phyloP scores from a whole-genome alignment of 2,329 filamentous ascomycete species.

The Colletotrichum sp. region DNA sequence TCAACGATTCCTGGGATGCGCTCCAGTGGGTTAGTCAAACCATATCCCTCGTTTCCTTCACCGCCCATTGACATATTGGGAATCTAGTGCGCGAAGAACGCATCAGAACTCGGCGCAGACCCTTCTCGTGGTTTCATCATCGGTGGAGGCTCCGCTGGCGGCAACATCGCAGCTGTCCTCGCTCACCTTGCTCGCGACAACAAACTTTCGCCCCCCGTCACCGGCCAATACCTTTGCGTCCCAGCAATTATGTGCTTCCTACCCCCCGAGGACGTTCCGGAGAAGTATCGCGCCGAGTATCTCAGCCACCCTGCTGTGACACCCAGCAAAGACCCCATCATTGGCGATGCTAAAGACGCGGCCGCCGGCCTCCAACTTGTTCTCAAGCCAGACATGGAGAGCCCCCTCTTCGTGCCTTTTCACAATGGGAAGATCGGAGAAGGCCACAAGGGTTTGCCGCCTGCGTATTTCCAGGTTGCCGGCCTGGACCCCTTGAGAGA shows the following conservation, averaged over 20 bases:
- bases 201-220: conserved; percentile 43
- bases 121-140: conserved; percentile 51
- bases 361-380: not conserved
- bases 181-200: conserved; percentile 44
- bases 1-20: conserved; percentile 51
- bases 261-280: not conserved
- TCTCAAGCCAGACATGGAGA: conserved; percentile 8
- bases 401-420: conserved; percentile 14
- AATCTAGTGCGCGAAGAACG: not conserved
- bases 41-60: too few relatives aligned
- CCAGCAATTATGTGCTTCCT: conserved; percentile 5
- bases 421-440: not conserved
- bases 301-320: not conserved
- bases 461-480: conserved; percentile 46
- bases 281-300: conserved; percentile 7
- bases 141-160: conserved; percentile 56
- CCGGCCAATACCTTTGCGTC: conserved; percentile 32
- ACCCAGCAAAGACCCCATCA: not conserved
- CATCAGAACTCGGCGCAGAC: conserved; percentile 40
- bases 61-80: not conserved
- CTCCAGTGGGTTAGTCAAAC: conserved; percentile 27
- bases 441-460: conserved; percentile 4
- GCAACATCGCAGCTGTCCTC: conserved; percentile 52
- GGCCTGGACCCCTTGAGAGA: conserved; percentile 57
- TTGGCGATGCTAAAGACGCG: not conserved